Percentiles rank a stretch among this genome's conserved stretches.
Evolutionary conservation across 2,329 filamentous ascomycete genomes (phyloP).

Genomic region (Beauveria sp.): DNA sequence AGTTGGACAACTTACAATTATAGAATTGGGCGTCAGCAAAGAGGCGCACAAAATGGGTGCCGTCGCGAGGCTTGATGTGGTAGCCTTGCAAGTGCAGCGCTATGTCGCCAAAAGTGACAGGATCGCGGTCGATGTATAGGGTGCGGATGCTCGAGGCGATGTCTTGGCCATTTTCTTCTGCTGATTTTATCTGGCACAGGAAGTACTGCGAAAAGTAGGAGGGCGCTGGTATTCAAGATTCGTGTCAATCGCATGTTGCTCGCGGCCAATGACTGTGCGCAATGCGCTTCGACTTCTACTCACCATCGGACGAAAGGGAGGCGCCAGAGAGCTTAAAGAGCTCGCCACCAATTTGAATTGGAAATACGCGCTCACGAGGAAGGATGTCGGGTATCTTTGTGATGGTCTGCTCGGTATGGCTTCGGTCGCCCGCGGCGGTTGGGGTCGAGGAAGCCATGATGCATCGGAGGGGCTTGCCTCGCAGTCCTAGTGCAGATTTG

Average conservation of each 20-base stretch:
- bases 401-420: conserved; percentile 23
- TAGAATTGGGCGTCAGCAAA: conserved; percentile 97
- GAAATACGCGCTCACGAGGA: conserved; percentile 65
- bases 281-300: conserved; percentile 21
- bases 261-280: background rate
- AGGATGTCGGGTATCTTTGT: conserved; percentile 49
- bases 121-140: conserved; percentile 91
- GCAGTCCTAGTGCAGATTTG: background rate
- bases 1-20: conserved; percentile 48
- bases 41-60: conserved; percentile 80
- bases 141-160: conserved; percentile 54
- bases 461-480: background rate
- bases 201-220: conserved; percentile 97
- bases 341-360: conserved; percentile 65
- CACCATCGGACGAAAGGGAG: conserved; percentile 66
- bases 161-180: conserved; percentile 51
- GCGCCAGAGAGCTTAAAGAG: conserved; percentile 67
- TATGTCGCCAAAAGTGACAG: conserved; percentile 81
- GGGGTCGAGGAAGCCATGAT: background rate
- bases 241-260: background rate
- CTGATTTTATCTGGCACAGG: conserved; percentile 65
- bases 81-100: conserved; percentile 88
- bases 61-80: conserved; percentile 73
- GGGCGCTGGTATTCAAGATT: conserved; percentile 53
- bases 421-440: background rate